Base-by-base conservation (phyloP, 306 rosid genomes). In the Trichosanthes truncata region DNA sequence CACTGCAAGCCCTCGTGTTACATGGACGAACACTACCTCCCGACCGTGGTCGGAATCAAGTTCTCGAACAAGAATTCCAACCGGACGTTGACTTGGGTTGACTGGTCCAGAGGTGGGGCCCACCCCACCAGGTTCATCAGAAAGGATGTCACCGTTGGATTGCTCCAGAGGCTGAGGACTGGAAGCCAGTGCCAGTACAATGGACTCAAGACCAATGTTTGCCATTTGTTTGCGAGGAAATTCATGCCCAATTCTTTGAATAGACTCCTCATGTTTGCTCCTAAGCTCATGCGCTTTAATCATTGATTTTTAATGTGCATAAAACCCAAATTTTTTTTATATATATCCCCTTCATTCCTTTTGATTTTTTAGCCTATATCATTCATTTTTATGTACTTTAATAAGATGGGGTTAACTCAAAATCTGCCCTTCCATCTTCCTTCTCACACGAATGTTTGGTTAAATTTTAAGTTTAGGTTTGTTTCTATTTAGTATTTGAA, bases 151-250 rank as follows among this genome's bases (percentile, higher is more conserved):
- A 89, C 87, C 0, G 0, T 21, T 53, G 96, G 62, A 0, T 87
- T 92, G 65, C 81, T 95, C 84, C 38, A 84, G 63, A 78, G 33
- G 78, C 46, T 95, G 18, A 91, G 98, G 83, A 66, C 29, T 81
- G 96, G 93, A 10, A 74, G 56, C 11, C 40, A 15, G 0, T 95
- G 97, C 36, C 79, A 80, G 83, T 91, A 92, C 53, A 90, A 91
- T 78, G 98, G 96, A 74, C 49, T 76, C 45, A 66, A 0, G 20
- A 91, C 87, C 2, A 65, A 87, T 71, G 6, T 85, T 9, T 95
- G 98, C 63, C 81, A 87, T 77, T 80, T 95, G 86, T 95, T 95
- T 88, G 98, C 98, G 0, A 92, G 97, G 83, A 95, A 95, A 48
- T 92, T 95, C 87, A 59, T 84, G 2, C 72, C 86, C 17, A 87